Base-by-base conservation (phyloP, 2,329 filamentous ascomycete species). In the Aspergillus sp. region DNA sequence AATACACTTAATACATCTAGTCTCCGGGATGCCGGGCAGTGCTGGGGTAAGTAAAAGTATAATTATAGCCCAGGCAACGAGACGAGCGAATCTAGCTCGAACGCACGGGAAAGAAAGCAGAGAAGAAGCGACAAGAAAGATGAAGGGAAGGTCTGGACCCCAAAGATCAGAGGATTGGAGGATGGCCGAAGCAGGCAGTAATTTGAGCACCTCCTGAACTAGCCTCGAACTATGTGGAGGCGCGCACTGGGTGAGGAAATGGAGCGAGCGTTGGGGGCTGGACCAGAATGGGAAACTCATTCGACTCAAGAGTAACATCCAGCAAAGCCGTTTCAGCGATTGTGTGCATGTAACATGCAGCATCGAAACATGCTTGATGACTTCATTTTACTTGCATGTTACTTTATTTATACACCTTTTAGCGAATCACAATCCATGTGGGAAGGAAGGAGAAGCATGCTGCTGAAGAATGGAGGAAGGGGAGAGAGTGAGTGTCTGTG, bases 151-250 rank as follows among this genome's bases (percentile, higher is more conserved):
- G 47, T 32, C 47, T 50, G 47, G 47, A 50, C 47, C 47, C 47
- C 47, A 50, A 50, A 50, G 23, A 30, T 50, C 41, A 45, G 19
- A n/a, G 15, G 8, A 23, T 9, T 28, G 25, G 47, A 50, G 47
- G 41, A 45, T 50, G 47, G 45, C 25, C 15, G 45, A 49, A 21
- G 45, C 15, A 49, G 45, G 21, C 21, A 49, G 47, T 50, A 50
- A 50, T 50, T 50, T 50, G 23, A 17, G 25, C 47, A 50, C 25
- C 47, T 50, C 47, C 47, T 50, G 47, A 50, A 17, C 47, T 50
- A 50, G 47, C 47, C 25, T 50, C 47, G 25, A 50, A 50, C 47
- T 50, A 50, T 50, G 47, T 50, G 47, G 47, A 50, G 47, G 47
- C 47, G 47, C n/a, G 47, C 47, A 15, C 28, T 50, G 47, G 32